Evolutionary conservation across 1,284 basidiomycete genomes (phyloP), one percentile per base, ranked within the genome.

Genomic region (Irpex sp.): DNA sequence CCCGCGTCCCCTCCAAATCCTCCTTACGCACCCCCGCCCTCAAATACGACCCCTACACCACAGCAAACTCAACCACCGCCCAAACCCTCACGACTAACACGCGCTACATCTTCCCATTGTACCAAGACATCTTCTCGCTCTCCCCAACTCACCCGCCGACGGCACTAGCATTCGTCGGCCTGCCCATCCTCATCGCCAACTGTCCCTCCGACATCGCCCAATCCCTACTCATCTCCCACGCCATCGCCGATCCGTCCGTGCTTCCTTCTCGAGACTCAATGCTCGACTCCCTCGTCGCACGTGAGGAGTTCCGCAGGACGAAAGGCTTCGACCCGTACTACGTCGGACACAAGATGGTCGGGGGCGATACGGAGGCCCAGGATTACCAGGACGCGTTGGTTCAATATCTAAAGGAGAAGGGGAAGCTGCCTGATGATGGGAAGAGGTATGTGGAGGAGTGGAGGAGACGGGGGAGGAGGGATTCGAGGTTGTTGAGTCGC

Each of bases 131-230:
- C 37, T 79, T 87, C 68, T 81, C 81, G 15, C 73, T 86, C 49
- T 77, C 79, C 21, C 70, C 68, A 72, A 2, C 73, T 83, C 59
- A 46, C 39, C 84, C 84, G 1, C 71, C 77, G 1, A 83, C 78
- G 33, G 81, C 83, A 15, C 78, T 86, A 19, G 76, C 81, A 9
- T 86, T 86, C 71, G 74, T 86, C 63, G 84, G 85, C 4, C 75
- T 86, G 0, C 78, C 78, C 6, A 68, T 75, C 13, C 69, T 75
- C 50, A 80, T 82, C 33, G 73, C 78, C 8, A 83, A 81, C 68
- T 82, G 80, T 60, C 80, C 82, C 5, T 82, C 80, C 5, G 81
- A 83, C 69, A 68, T 75, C 49, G 84, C 83, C 3, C 83, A 86
- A 67, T 77, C 79, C 50, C 70, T 82, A 8, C 79, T 84, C 63